These are phyloP conservation scores for Hemisphaericaspora lyxosophila DNA, from an alignment of 1,139 yeast species.

Conservation along the genomic window DNA sequence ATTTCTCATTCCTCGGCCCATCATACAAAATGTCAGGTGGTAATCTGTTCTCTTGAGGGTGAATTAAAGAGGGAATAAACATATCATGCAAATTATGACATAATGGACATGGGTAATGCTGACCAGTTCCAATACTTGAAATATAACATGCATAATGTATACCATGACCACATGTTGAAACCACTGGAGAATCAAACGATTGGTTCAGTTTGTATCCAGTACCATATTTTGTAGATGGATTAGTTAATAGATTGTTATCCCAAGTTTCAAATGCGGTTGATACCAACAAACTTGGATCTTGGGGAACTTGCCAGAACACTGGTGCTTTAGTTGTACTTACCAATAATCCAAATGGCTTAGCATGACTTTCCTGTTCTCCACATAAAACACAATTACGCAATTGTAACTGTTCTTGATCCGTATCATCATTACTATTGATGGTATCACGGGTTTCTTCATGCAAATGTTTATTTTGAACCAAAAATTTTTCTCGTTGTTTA, in stretches of 20 bases:
- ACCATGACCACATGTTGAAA: constrained; percentile 68
- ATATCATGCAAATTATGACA: constrained; percentile 55
- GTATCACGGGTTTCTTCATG: constrained; percentile 8
- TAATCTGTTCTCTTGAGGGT: constrained; percentile 21
- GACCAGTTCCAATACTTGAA: constrained; percentile 26
- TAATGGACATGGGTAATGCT: constrained; percentile 56
- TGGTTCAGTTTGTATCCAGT: constrained; percentile 21
- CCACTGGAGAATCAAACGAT: constrained; percentile 29
- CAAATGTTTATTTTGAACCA: constrained; percentile 30
- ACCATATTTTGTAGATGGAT: constrained; percentile 24
- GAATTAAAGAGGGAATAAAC: constrained; percentile 44
- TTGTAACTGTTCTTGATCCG: constrained; percentile 12
- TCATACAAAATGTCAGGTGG: constrained; percentile 13
- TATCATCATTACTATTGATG: constrained; percentile 8
- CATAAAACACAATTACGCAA: constrained; percentile 60
- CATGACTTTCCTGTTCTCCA: constrained; percentile 53
- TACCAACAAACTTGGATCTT: constrained; percentile 10
- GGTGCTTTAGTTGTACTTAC: constrained; percentile 37
- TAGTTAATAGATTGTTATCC: constrained; percentile 14
- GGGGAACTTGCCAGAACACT: constrained; percentile 51
- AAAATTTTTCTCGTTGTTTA: constrained; percentile 39
- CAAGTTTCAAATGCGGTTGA: constrained; percentile 28
- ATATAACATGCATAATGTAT: constrained; percentile 60
- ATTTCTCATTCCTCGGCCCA: constrained; percentile 17
- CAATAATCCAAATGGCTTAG: constrained; percentile 57